Evolutionary conservation across 2,329 filamentous ascomycete genomes (phyloP), one percentile per base, ranked within the genome.

Genomic region (Ilyonectria sp.): DNA sequence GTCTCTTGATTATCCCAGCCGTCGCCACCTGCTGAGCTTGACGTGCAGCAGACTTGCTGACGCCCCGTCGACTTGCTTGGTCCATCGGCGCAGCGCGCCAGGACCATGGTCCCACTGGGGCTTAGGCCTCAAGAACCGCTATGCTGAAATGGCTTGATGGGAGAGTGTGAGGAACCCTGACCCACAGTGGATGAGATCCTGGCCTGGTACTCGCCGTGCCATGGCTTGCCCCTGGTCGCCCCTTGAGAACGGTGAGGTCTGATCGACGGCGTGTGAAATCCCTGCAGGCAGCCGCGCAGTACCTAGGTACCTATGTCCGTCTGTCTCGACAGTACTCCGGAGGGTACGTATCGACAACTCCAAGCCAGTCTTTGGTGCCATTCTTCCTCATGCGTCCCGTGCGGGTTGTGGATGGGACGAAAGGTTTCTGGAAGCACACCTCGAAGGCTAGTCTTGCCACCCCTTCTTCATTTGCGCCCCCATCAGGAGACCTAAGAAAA

Each of bases 351-450:
- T 67, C 67, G 61, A 40, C 49, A n/a, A 21, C 61, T 43, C 56
- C 56, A 63, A 53, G 55, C 40, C n/a, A 58, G 58, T 57, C 50
- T 53, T 46, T 17, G 23, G 62, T 58, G 55, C 54, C 60, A 69
- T 70, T 66, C 64, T 55, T 64, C 64, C 43, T 59, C 44, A 46
- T 62, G 53, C 61, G 40, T 55, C 43, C 46, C 49, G 52, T 50
- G 23, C 50, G 60, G 60, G 50, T 63, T 44, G 53, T 59, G 64
- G 47, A 43, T 37, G 53, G 44, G 58, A 60, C 46, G 59, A 65
- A 66, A 57, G 47, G 71, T 69, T 75, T 75, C 71, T 75, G 73
- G 73, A 75, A 75, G 71, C 67, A 75, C 73, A 63, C 73, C 73
- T 74, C 69, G 54, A 63, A 56, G 67, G 47, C 56, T 46, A 69